Percentiles rank a stretch among this genome's conserved stretches.
Evolutionary conservation across 2,329 filamentous ascomycete genomes (phyloP).

Genomic region (Trichoderma harzianum): DNA sequence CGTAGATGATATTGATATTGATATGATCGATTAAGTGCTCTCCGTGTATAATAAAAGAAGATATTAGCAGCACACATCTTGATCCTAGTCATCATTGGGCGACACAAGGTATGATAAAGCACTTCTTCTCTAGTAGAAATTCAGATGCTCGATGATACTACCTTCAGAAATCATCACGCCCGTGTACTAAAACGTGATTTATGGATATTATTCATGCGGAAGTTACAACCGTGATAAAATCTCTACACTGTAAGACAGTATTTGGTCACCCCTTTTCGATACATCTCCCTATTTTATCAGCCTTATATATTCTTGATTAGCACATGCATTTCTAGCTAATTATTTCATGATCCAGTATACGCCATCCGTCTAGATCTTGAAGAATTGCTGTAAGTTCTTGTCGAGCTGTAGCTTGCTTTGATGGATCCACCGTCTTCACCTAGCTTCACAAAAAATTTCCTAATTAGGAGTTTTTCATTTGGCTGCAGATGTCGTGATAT

Average conservation of each 20-base stretch:
- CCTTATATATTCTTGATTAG: background rate
- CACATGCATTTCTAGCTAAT: rapidly evolving
- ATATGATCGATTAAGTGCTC: background rate
- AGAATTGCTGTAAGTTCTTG: background rate
- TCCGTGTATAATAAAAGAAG: background rate
- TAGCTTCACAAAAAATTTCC: constrained; percentile 6
- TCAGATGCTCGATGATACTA: rapidly evolving
- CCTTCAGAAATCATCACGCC: background rate
- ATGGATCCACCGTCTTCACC: background rate
- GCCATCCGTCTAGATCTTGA: background rate
- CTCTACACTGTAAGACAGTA: background rate
- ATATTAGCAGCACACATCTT: too few species aligned
- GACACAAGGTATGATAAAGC: too few species aligned
- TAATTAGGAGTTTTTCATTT: background rate
- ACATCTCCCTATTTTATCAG: background rate
- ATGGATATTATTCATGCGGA: background rate
- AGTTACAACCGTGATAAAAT: background rate
- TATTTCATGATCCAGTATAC: background rate
- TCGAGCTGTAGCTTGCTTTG: background rate
- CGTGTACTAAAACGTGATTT: background rate
- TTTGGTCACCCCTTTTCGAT: background rate
- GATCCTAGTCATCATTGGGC: too few species aligned
- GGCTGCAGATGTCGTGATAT: background rate
- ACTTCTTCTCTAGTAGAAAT: background rate
- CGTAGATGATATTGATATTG: background rate